phyloP scores from a whole-genome alignment of 2,329 filamentous ascomycete genomes.

The Magnaporthiopsis incrustans region DNA sequence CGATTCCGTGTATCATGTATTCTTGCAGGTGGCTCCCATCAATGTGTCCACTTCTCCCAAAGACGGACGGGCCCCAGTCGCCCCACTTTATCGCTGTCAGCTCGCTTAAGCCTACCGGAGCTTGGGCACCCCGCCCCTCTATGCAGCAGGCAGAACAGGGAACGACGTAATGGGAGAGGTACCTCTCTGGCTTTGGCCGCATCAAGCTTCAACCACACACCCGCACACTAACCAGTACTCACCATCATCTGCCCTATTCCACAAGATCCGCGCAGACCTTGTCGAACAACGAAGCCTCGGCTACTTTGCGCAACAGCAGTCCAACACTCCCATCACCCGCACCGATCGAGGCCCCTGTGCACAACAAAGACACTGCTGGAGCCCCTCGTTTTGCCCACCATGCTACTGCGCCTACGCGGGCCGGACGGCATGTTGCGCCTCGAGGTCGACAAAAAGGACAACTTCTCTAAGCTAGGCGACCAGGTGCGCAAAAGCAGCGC shows the following conservation, averaged over 20 bases:
- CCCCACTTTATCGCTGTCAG: not conserved
- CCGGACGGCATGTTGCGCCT: conserved; percentile 90
- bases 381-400: conserved; percentile 30
- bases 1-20: too few species aligned
- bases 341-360: not conserved
- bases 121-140: not conserved
- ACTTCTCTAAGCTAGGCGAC: conserved; percentile 56
- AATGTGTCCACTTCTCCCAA: not conserved
- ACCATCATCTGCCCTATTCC: not conserved
- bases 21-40: not conserved
- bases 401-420: conserved; percentile 82
- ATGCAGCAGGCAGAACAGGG: not conserved
- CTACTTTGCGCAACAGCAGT: too few species aligned
- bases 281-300: too few species aligned
- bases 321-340: too few species aligned
- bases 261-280: not conserved
- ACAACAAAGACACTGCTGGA: not conserved
- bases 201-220: too few species aligned
- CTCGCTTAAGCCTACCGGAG: not conserved
- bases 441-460: conserved; percentile 63
- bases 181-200: too few species aligned
- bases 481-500: conserved; percentile 30
- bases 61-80: not conserved
- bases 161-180: not conserved
- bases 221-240: not conserved